These are phyloP conservation scores for Penicillium longicatenatum DNA, from an alignment of 495 filamentous ascomycete species.

Conservation along the genomic window DNA sequence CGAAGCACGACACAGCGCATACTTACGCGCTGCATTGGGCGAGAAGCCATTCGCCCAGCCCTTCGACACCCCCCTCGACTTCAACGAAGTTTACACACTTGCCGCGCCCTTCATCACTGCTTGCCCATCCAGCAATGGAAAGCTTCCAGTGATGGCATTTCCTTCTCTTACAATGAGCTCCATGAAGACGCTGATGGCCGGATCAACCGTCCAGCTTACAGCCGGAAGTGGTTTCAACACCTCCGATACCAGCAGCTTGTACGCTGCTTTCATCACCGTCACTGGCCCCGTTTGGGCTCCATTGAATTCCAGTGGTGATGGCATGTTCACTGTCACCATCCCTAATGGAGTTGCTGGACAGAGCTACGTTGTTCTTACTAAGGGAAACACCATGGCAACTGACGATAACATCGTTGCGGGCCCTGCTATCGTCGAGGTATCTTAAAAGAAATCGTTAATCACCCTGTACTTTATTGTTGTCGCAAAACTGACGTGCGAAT, in stretches of 20 bases:
- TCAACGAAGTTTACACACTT: slow-evolving; percentile 63
- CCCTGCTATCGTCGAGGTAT: slow-evolving; percentile 39
- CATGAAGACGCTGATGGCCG: slow-evolving; percentile 15
- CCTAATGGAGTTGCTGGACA: slow-evolving; percentile 39
- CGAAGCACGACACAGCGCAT: slow-evolving; percentile 62
- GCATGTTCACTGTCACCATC: slow-evolving; percentile 38
- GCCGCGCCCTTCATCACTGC: slow-evolving; percentile 59
- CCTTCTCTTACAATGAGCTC: slow-evolving; percentile 37
- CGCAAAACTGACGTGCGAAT: neutral
- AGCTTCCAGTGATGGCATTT: slow-evolving; percentile 61
- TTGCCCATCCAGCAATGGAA: slow-evolving; percentile 56
- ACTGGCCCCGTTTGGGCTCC: slow-evolving; percentile 37
- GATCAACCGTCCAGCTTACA: slow-evolving; percentile 11
- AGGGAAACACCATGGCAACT: slow-evolving; percentile 18
- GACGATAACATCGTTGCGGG: slow-evolving; percentile 37
- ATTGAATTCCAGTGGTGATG: slow-evolving; percentile 20
- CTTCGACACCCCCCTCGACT: slow-evolving; percentile 58
- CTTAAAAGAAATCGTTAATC: neutral
- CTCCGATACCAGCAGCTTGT: slow-evolving; percentile 2
- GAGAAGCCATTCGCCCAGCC: slow-evolving; percentile 55
- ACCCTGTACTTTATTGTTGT: neutral
- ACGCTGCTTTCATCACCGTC: slow-evolving; percentile 40
- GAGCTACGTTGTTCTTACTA: slow-evolving; percentile 40
- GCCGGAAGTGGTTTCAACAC: slow-evolving; percentile 18
- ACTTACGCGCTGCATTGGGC: slow-evolving; percentile 53